Evolutionary conservation across 1,139 yeast species (phyloP), one percentile per base, ranked within the genome.

Genomic region (Zygosaccharomyces sapae): DNA sequence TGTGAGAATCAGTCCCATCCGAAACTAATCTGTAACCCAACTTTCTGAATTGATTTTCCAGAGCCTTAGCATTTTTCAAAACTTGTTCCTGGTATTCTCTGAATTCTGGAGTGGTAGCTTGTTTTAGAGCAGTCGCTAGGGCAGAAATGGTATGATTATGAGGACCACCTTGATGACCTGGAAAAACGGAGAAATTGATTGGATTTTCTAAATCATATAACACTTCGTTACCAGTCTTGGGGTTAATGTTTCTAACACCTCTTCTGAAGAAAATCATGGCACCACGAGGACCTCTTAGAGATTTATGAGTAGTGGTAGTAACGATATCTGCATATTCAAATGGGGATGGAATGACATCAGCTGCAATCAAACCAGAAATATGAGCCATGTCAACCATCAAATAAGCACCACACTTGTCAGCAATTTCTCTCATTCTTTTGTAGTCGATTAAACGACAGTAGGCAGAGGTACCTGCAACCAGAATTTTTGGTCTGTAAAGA

Each of bases 101-200:
- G 75, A 87, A 92, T 70, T 88, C 96, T 48, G 95, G 95, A 46
- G 94, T 80, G 51, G 83, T 80, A 52, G 96, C 95, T 74, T 92
- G 97, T 70, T 87, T 88, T 66, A 92, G 79, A 52, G 98, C 97
- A 55, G 94, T 90, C 39, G 97, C 97, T 65, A 92, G 78, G 41
- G 97, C 98, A 55, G 97, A 84, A 68, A 92, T 92, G 61, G 97
- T 92, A 75, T 92, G 97, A 76, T 92, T 92, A 73, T 92, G 97
- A 58, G 98, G 98, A 69, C 98, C 98, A 77, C 98, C 98, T 76
- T 92, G 98, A 73, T 92, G 97, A 62, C 97, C 97, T 61, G 98
- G 98, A 90, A 92, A 92, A 55, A 92, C 97, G 7, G 97, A 89
- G 71, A 92, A 92, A 80, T 92, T 92, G 73, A 92, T 90, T 71